Conservation (phyloP, 2,329 filamentous ascomycete genomes). For the Cladophialophora carrionii region DNA sequence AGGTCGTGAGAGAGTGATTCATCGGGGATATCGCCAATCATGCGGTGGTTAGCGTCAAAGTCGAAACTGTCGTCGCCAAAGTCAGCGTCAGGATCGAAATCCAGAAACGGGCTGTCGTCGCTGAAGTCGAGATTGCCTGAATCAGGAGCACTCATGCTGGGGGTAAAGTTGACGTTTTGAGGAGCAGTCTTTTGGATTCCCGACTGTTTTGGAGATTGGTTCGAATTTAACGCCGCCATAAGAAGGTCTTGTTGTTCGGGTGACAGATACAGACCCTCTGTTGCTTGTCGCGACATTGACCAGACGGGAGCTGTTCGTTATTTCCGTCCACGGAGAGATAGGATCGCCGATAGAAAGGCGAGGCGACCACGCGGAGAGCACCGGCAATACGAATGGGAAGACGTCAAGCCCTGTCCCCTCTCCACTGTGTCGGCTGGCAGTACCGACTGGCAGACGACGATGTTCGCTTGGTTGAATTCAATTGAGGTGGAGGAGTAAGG, state of each 20-base stretch:
- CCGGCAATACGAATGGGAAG: slow-evolving; percentile 6
- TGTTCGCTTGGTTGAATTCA: slow-evolving; percentile 5
- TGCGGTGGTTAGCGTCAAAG: slow-evolving; percentile 66
- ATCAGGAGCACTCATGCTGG: slow-evolving; percentile 48
- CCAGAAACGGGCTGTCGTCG: slow-evolving; percentile 79
- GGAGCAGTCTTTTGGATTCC: slow-evolving; percentile 18
- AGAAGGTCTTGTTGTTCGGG: slow-evolving; percentile 76
- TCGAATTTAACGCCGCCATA: slow-evolving; percentile 75
- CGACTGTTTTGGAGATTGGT: slow-evolving; percentile 47
- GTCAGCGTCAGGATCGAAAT: slow-evolving; percentile 79
- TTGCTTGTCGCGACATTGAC: slow-evolving; percentile 28
- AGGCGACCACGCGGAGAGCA: slow-evolving; percentile 3
- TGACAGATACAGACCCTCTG: slow-evolving; percentile 65
- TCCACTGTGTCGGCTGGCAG: slow-evolving; percentile 23
- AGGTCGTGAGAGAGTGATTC: slow-evolving; percentile 43
- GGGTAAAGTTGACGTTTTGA: slow-evolving; percentile 49
- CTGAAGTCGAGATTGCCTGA: slow-evolving; percentile 56
- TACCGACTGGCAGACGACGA: slow-evolving; percentile 23
- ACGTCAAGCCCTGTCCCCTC: slow-evolving; percentile 9
- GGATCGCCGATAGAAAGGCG: neutral
- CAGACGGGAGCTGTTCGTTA: neutral
- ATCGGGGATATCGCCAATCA: slow-evolving; percentile 74
- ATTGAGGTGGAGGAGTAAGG: slow-evolving; percentile 12
- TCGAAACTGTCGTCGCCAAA: slow-evolving; percentile 70
- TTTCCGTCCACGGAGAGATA: neutral